Conservation (phyloP, 140 eudicot genomes). For the Bidens hawaiensis region DNA sequence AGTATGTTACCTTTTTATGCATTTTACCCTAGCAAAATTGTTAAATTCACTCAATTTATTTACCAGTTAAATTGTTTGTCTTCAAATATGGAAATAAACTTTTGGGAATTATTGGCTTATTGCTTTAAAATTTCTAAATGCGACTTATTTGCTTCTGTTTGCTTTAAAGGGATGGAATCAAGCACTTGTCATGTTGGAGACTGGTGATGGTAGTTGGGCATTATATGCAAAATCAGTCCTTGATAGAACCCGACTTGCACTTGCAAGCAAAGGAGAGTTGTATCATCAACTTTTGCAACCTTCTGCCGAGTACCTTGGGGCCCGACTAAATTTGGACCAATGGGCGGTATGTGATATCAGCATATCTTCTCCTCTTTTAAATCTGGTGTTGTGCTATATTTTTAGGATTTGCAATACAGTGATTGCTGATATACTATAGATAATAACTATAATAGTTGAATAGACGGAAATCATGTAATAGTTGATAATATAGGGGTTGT, state of each 20-base stretch:
- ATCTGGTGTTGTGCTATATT: slow-evolving; percentile 14
- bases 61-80: slow-evolving; percentile 4
- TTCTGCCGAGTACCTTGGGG: slow-evolving; percentile 97
- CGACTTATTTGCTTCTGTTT: neutral
- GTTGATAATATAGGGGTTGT: no score
- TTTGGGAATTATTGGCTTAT: slow-evolving; percentile 3
- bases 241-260: slow-evolving; percentile 95
- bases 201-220: slow-evolving; percentile 70
- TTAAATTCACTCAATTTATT: neutral
- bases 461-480: no score
- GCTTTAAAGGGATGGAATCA: slow-evolving; percentile 80
- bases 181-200: slow-evolving; percentile 57
- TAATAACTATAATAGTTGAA: no score
- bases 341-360: no score
- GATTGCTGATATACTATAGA: no score
- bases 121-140: neutral
- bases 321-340: slow-evolving; percentile 74
- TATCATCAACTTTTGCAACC: slow-evolving; percentile 89
- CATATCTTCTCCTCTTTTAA: no score
- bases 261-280: slow-evolving; percentile 87
- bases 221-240: slow-evolving; percentile 95
- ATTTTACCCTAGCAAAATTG: neutral
- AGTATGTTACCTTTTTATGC: neutral
- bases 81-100: neutral
- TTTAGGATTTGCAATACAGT: no score